Evolutionary conservation across 2,329 filamentous ascomycete species (phyloP).

Genomic region (Aspergillus puulaauensis): DNA sequence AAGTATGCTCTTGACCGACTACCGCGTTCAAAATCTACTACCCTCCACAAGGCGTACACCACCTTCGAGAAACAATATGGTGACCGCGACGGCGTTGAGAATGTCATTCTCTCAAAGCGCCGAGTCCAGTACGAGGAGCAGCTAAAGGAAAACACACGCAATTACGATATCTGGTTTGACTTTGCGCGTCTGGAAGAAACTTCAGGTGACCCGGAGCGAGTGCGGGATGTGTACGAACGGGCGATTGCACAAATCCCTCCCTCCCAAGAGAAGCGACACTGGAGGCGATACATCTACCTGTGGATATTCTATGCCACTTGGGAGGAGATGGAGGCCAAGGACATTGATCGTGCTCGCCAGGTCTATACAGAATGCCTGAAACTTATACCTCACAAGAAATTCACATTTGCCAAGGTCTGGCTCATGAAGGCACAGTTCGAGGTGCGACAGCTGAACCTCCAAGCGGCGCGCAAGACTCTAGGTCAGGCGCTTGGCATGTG

Average conservation of each 20-base stretch:
- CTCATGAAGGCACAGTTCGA: conserved; percentile 91
- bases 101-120: conserved; percentile 92
- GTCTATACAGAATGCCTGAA: conserved; percentile 88
- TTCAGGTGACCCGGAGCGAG: conserved; percentile 75
- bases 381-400: conserved; percentile 90
- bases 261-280: conserved; percentile 94
- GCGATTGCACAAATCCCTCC: conserved; percentile 95
- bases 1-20: conserved; percentile 93
- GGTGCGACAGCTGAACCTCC: conserved; percentile 78
- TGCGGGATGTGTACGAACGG: conserved; percentile 90
- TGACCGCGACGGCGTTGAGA: conserved; percentile 87
- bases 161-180: conserved; percentile 97
- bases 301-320: conserved; percentile 97
- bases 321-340: conserved; percentile 84
- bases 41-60: conserved; percentile 89
- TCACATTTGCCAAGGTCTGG: conserved; percentile 98
- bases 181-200: conserved; percentile 88
- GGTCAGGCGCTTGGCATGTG: conserved; percentile 90
- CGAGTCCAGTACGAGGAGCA: conserved; percentile 92
- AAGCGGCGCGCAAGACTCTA: conserved; percentile 79
- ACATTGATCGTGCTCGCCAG: conserved; percentile 75
- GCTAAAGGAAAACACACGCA: conserved; percentile 89
- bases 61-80: conserved; percentile 98
- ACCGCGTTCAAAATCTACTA: conserved; percentile 79
- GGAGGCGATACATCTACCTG: conserved; percentile 94